Conservation (phyloP, 192 early-diverging fungal genomes). For the Podila epigama region DNA sequence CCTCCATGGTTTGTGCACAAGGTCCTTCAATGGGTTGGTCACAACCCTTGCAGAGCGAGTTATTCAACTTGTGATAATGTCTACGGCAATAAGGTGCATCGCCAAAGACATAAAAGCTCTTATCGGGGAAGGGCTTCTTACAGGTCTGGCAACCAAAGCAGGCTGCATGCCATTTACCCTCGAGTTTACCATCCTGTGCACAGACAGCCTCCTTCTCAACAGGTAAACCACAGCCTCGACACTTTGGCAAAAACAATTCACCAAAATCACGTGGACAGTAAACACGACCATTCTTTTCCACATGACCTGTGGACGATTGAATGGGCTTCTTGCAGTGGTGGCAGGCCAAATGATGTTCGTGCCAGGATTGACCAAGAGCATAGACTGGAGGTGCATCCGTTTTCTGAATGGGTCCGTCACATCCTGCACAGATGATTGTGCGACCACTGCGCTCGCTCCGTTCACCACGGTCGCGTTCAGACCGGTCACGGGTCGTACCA, state of each 20-base stretch:
- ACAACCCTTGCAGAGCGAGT: conserved; percentile 83
- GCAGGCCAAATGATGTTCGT: conserved; percentile 69
- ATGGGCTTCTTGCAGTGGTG: conserved; percentile 74
- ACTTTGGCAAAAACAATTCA: conserved; percentile 71
- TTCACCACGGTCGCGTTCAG: conserved; percentile 20
- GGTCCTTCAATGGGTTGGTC: conserved; percentile 87
- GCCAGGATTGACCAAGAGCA: conserved; percentile 72
- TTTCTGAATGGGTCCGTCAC: conserved; percentile 19
- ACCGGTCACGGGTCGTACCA: not conserved
- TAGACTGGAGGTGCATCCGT: conserved; percentile 56
- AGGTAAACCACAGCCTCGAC: conserved; percentile 63
- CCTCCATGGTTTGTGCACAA: conserved; percentile 87
- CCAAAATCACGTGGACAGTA: conserved; percentile 77
- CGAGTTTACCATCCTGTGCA: conserved; percentile 72
- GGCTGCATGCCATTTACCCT: conserved; percentile 73
- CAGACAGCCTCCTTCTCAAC: conserved; percentile 78
- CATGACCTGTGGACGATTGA: conserved; percentile 52
- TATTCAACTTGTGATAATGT: conserved; percentile 88
- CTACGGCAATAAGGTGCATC: conserved; percentile 83
- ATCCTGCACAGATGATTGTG: conserved; percentile 28
- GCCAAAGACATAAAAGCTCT: conserved; percentile 90
- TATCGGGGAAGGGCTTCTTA: conserved; percentile 74
- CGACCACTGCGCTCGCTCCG: conserved; percentile 24
- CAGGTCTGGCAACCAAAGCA: conserved; percentile 82
- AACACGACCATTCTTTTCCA: conserved; percentile 68